A percentile compares a stretch with the other conserved stretches of the same genome.
These are phyloP conservation scores for Peterozyma xylosa DNA, from an alignment of 805 yeast genomes.

Conservation along the genomic window DNA sequence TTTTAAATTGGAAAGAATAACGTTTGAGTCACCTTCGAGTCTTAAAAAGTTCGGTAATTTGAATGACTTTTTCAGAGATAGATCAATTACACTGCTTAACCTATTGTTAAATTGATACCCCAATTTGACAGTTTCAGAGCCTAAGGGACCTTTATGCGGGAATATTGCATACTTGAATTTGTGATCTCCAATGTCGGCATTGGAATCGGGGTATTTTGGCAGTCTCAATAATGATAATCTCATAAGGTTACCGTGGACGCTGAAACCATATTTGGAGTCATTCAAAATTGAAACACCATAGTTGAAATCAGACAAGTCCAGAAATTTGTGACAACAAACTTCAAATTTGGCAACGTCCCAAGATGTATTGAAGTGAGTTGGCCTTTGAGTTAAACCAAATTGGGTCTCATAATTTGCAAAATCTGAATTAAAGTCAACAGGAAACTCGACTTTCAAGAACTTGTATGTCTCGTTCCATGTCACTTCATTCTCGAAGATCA, in stretches of 20 bases:
- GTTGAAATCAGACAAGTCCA: constrained; percentile 79
- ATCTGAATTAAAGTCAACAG: constrained; percentile 73
- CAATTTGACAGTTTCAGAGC: constrained; percentile 56
- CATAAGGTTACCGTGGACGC: constrained; percentile 89
- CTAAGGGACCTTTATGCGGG: constrained; percentile 72
- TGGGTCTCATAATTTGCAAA: constrained; percentile 88
- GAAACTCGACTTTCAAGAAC: constrained; percentile 92
- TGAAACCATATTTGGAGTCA: constrained; percentile 84
- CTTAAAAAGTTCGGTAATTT: constrained; percentile 12
- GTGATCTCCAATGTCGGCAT: constrained; percentile 92
- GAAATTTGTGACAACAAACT: constrained; percentile 89
- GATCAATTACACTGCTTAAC: constrained; percentile 12
- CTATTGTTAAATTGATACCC: constrained; percentile 77
- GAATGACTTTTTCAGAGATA: background rate
- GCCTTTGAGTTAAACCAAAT: constrained; percentile 84
- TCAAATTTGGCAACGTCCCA: constrained; percentile 98
- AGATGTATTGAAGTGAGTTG: constrained; percentile 89
- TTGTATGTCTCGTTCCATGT: constrained; percentile 86
- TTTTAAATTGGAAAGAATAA: constrained; percentile 72
- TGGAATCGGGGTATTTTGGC: constrained; percentile 90
- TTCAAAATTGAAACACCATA: constrained; percentile 86
- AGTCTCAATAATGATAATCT: constrained; percentile 81
- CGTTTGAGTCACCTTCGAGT: constrained; percentile 42
- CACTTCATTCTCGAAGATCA: constrained; percentile 53
- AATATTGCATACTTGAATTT: constrained; percentile 73